Evolutionary conservation across 768 basidiomycete species (phyloP), one percentile per base, ranked within the genome.

Genomic region (Suillus ampliporus): DNA sequence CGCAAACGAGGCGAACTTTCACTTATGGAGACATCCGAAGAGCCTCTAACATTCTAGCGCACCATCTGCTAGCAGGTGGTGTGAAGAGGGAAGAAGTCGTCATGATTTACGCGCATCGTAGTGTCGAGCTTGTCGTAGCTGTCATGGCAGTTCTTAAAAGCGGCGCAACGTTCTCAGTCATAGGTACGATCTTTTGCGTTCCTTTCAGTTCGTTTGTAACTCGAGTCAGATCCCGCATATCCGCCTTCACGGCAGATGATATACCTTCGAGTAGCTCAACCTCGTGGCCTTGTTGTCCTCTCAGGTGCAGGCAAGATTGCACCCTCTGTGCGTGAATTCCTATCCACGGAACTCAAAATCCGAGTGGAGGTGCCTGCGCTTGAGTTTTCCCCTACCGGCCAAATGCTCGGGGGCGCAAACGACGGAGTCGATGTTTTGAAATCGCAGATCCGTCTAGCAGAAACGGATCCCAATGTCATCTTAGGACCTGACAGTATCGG

Each of bases 71-170:
- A 44, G 86, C 89, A 66, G 87, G 86, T 15, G 97, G 97, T 7
- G 79, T 99, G 5, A 84, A 95, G 75, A 82, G 94, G 38, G 97
- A 96, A 71, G 97, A 99, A 66, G 95, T 99, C 21, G 95, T 99
- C 58, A 98, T 97, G 90, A 91, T 99, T 21, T 99, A 99, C 71
- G 97, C 97, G 2, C 89, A 97, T 70, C 87, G 97, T 38, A 94
- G 93, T 67, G 95, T 98, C 52, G 97, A 99, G 74, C 89, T 99
- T 58, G 93, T 97, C 2, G 92, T 99, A 4, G 96, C 97, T 6
- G 95, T 99, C 9, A 93, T 99, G 90, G 97, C 94, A 26, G 89
- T 96, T 40, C 83, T 99, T 65, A 98, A 98, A 78, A 94, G 92
- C 4, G 97, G 97, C 31, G 97, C 93, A 1, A 95, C 93, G 4